Base-by-base conservation (phyloP, 2,329 filamentous ascomycete species). In the Neoarthrinium moseri region DNA sequence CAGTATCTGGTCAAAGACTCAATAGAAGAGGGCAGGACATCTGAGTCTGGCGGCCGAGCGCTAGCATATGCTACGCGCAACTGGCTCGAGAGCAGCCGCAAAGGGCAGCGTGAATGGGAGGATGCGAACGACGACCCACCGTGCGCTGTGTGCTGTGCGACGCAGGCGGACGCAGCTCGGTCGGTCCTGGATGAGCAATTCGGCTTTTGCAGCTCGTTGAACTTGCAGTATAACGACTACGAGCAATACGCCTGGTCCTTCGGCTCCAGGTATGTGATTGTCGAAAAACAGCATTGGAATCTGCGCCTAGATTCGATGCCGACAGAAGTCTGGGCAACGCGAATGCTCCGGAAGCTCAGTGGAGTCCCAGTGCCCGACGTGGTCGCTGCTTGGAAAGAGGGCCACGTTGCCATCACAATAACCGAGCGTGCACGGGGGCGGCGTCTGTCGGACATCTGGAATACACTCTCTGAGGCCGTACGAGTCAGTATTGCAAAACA, bases 361-460 rank as follows among this genome's bases (percentile, higher is more conserved):
- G 40, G 33, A 3, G 52, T 60, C 7, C 60, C 59, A 7, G 49
- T 55, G 2, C 57, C 52, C 2, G 51, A 48, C 30, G 49, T 62
- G 17, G 48, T 56, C 6, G 55, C 56, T 12, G 55, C 55, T 4
- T 62, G 60, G 60, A 61, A 56, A 34, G 59, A 61, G 38, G 46
- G 53, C 8, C 55, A 54, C 4, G 59, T 55, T 21, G 48, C 56
- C 17, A 52, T 61, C 41, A 61, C 58, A 2, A 58, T 62, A 32
- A 43, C 48, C 3, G 59, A 61, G 29, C 46, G 35, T 2, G 47
- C 45, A 13, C 45, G 37, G 2, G 60, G 59, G 1, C 23, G 55
- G 7, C 47, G 55, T 5, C 48, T 63, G 2, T 57, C 56, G 35
- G 59, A 61, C 20, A 49, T 59, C 8, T 63, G 58, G 60, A 56